phyloP scores from a whole-genome alignment of 306 rosid species.

The Cucurbita maxima region DNA sequence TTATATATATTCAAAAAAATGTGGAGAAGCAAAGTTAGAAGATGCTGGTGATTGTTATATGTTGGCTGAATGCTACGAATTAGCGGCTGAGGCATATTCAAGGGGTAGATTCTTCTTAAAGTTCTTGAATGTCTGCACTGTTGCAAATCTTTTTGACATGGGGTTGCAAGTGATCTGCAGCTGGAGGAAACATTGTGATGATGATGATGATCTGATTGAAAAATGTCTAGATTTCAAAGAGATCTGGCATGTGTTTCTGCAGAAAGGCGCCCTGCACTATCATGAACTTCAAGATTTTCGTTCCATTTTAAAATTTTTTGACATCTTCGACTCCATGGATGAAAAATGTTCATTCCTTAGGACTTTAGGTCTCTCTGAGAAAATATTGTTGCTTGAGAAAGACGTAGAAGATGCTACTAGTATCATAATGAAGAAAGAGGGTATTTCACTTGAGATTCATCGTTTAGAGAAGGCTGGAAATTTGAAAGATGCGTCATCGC shows the following conservation, averaged over 20 bases:
- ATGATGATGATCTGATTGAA: constrained; percentile 9
- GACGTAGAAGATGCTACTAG: constrained; percentile 39
- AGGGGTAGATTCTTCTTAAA: constrained; percentile 36
- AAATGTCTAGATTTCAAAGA: constrained; percentile 13
- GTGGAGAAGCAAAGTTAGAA: constrained; percentile 35
- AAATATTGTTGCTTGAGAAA: constrained; percentile 46
- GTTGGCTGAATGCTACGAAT: constrained; percentile 35
- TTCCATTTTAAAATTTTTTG: constrained; percentile 56
- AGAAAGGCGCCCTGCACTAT: constrained; percentile 48
- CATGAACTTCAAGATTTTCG: constrained; percentile 22
- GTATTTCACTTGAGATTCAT: constrained; percentile 25
- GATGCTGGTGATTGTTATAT: constrained; percentile 60
- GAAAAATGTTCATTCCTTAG: constrained; percentile 42
- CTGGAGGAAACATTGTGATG: constrained; percentile 34
- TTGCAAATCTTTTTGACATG: constrained; percentile 38
- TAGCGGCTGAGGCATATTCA: constrained; percentile 48
- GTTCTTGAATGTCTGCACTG: constrained; percentile 39
- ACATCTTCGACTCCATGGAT: constrained; percentile 38
- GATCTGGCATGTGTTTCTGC: constrained; percentile 45
- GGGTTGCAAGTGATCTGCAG: constrained; percentile 35
- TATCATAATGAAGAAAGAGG: constrained; percentile 39
- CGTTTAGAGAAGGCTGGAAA: constrained; percentile 42
- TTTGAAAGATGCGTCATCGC: constrained; percentile 32
- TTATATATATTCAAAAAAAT: constrained; percentile 37
- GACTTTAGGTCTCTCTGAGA: constrained; percentile 22